A percentile compares a stretch with the other conserved stretches of the same genome.
Conservation (phyloP, 73 alveolate genomes). For the Breviolum minutum region DNA sequence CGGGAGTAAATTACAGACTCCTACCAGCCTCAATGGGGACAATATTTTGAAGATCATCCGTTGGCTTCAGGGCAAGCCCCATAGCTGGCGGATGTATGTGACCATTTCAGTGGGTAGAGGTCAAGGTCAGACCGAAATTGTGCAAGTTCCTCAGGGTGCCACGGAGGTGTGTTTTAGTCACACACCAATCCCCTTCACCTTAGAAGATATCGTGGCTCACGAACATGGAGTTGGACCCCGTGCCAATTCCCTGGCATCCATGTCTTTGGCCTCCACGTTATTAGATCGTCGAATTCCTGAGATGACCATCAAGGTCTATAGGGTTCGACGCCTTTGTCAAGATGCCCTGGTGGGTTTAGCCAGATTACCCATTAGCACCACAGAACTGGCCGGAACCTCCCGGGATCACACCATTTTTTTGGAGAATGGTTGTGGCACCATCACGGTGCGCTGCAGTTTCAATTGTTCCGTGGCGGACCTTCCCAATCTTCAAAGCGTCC, state of each 20-base stretch:
- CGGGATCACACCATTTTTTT: conserved; percentile 48
- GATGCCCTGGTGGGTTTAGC: conserved; percentile 73
- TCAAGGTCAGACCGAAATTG: conserved; percentile 67
- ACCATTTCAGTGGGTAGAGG: conserved; percentile 85
- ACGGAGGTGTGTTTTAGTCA: conserved; percentile 51
- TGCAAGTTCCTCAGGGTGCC: conserved; percentile 19
- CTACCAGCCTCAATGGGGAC: conserved; percentile 50
- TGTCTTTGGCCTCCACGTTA: conserved; percentile 74
- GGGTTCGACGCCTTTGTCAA: conserved; percentile 59
- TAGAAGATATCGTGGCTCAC: conserved; percentile 60
- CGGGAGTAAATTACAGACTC: conserved; percentile 70
- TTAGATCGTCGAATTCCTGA: conserved; percentile 71
- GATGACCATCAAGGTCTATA: conserved; percentile 79
- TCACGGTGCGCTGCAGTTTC: conserved; percentile 70
- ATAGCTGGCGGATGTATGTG: conserved; percentile 76
- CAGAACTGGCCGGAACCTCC: conserved; percentile 68
- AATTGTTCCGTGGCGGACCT: conserved; percentile 73
- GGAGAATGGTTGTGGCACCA: conserved; percentile 66
- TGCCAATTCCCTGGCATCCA: conserved; percentile 64
- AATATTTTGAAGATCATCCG: conserved; percentile 57
- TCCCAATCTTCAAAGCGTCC: conserved; percentile 65
- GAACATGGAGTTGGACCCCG: conserved; percentile 62
- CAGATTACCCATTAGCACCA: conserved; percentile 78
- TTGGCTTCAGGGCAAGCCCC: conserved; percentile 51
- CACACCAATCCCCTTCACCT: conserved; percentile 66